Evolutionary conservation across 441 rosid species (phyloP).

Genomic region (Pelargonium myrrhifolium): DNA sequence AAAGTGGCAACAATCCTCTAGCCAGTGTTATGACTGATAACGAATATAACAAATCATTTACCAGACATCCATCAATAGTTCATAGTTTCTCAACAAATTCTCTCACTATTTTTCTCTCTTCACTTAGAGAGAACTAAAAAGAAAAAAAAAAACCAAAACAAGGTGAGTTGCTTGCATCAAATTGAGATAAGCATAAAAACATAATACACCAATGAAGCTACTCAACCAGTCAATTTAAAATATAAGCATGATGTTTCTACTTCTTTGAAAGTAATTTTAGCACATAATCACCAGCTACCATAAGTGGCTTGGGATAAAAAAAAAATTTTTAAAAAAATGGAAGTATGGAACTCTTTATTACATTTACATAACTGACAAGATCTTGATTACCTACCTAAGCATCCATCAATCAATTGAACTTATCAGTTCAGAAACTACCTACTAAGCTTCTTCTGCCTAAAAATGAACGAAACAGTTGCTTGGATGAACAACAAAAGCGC

Average conservation of each 20-base stretch:
- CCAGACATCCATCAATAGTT: not conserved
- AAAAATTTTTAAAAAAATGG: too few species aligned
- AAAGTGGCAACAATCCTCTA: constrained; percentile 14
- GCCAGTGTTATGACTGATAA: not conserved
- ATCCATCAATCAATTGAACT: not conserved
- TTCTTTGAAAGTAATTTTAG: not conserved
- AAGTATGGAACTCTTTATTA: too few species aligned
- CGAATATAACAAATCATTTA: constrained; percentile 7
- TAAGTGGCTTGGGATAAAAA: not conserved
- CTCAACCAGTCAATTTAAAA: not conserved
- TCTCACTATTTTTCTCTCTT: not conserved
- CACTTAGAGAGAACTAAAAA: not conserved
- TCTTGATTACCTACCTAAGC: not conserved
- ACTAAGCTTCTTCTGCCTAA: too few species aligned
- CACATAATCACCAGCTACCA: not conserved
- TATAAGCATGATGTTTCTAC: not conserved
- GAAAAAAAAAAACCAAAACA: not conserved
- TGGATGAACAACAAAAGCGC: not conserved
- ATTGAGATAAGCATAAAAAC: not conserved
- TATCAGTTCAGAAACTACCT: too few species aligned
- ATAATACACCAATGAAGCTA: not conserved
- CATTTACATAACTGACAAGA: not conserved
- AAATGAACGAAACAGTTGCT: too few species aligned
- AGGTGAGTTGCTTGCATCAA: not conserved
- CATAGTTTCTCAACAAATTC: not conserved